Evolutionary conservation across 305 asterid genomes (phyloP), one percentile per base, ranked within the genome.

Genomic region (Fraxinus ornus): DNA sequence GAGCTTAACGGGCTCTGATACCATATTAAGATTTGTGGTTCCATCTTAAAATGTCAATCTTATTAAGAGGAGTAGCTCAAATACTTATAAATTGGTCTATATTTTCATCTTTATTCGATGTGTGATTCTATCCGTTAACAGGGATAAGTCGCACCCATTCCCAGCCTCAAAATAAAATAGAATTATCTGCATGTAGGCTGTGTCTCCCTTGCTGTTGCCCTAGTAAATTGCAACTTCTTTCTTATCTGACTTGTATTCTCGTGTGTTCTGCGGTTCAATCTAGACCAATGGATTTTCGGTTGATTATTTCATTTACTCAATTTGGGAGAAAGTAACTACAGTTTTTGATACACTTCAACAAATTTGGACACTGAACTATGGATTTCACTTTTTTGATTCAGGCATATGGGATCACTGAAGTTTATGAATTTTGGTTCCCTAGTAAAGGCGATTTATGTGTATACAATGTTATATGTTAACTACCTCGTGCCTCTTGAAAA

Each of bases 351-450:
- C 60, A 26, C 24, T 24, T 24, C 22, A 32, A 76, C 57, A 72
- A 4, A 64, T n/a, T 62, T 22, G 70, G 22, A 49, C 19, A 6
- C 76, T 66, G 26, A 13, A 78, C 19, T 26, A 41, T 41, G 73
- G 80, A 44, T 68, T 39, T 7, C 33, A 30, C 33, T 78, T 72
- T 76, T 78, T 57, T 24, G 85, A 88, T 89, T 66, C 97, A 94
- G 98, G 88, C 98, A 93, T 88, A 91, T 97, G 98, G 99, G 98
- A 41, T 79, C 92, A 60, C 57, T 97, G 82, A 91, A 88, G 82
- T 86, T 90, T 36, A 89, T 89, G 97, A 93, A 90, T 83, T 86
- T 85, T 60, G 97, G 99, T 78, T 87, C 93, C 82, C 92, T 97
- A 35, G 57, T 91, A 44, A 30, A 24, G 26, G 33, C 33, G 33